Conservation (phyloP, 768 basidiomycete genomes). For the Psilocybe cubensis region DNA sequence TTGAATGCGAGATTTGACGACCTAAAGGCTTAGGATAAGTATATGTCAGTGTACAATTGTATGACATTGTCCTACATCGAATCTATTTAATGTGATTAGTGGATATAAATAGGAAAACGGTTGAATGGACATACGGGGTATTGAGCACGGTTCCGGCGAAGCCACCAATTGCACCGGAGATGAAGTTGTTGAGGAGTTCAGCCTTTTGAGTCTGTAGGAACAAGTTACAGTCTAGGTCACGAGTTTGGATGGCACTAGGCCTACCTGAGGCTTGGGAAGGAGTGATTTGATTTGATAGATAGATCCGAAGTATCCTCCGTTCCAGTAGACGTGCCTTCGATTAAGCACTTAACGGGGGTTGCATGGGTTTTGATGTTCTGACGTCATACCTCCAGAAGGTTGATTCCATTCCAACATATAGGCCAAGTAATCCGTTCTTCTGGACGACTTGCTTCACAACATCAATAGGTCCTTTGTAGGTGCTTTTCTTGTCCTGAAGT, state of each 20-base stretch:
- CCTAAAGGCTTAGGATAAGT: slow-evolving; percentile 45
- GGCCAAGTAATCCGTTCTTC: slow-evolving; percentile 80
- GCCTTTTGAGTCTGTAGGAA: slow-evolving; percentile 58
- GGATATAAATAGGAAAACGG: neutral
- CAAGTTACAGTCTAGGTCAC: neutral
- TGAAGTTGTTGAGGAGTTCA: slow-evolving; percentile 87
- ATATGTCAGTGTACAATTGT: neutral
- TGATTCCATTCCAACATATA: slow-evolving; percentile 95
- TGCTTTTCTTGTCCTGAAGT: slow-evolving; percentile 91
- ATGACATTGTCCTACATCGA: slow-evolving; percentile 30
- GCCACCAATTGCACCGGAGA: slow-evolving; percentile 90
- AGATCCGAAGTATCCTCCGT: slow-evolving; percentile 94
- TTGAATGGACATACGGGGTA: slow-evolving; percentile 69
- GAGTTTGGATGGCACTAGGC: slow-evolving; percentile 13
- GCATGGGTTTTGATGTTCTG: neutral
- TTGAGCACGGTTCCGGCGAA: slow-evolving; percentile 89
- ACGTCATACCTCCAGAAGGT: slow-evolving; percentile 89
- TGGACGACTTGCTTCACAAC: slow-evolving; percentile 80
- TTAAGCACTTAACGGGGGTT: slow-evolving; percentile 5
- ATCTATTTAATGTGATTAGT: slow-evolving; percentile 22
- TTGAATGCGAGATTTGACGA: slow-evolving; percentile 97
- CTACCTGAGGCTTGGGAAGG: slow-evolving; percentile 85
- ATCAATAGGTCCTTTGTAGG: slow-evolving; percentile 90
- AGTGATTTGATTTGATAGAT: slow-evolving; percentile 84
- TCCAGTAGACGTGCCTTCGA: slow-evolving; percentile 82